Conservation (phyloP, 176 grass and related monocot genomes). For the Rhynchospora pubera region DNA sequence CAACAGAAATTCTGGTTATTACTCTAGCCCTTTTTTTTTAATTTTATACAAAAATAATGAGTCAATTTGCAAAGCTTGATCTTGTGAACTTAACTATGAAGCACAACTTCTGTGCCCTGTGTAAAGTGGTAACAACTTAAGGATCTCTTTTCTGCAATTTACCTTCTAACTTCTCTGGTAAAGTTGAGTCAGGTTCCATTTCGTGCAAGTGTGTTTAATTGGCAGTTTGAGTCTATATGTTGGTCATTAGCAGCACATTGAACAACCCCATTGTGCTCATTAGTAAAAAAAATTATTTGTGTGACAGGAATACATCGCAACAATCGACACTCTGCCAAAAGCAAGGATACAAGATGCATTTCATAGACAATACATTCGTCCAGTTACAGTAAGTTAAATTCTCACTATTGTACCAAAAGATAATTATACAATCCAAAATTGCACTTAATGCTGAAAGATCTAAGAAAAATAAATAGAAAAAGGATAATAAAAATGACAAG, state of each 20-base stretch:
- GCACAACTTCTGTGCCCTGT: not conserved
- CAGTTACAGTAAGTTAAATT: conserved; percentile 29
- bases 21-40: not conserved
- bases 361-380: conserved; percentile 32
- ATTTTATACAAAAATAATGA: not conserved
- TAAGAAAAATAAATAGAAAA: not conserved
- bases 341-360: conserved; percentile 46
- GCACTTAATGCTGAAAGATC: not conserved
- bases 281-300: not conserved
- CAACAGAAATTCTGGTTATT: conserved; percentile 40
- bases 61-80: not conserved
- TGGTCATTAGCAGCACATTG: not conserved
- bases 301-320: conserved; percentile 39
- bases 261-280: not conserved
- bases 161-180: not conserved
- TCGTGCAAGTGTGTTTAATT: too few species aligned
- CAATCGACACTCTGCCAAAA: conserved; percentile 31
- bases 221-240: not conserved
- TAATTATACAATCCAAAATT: too few species aligned
- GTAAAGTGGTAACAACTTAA: not conserved
- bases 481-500: not conserved
- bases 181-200: not conserved
- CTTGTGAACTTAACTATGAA: not conserved
- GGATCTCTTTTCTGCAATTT: not conserved
- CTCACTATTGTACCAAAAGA: too few species aligned